phyloP scores from a whole-genome alignment of 495 filamentous ascomycete species.

The Halenospora varia region DNA sequence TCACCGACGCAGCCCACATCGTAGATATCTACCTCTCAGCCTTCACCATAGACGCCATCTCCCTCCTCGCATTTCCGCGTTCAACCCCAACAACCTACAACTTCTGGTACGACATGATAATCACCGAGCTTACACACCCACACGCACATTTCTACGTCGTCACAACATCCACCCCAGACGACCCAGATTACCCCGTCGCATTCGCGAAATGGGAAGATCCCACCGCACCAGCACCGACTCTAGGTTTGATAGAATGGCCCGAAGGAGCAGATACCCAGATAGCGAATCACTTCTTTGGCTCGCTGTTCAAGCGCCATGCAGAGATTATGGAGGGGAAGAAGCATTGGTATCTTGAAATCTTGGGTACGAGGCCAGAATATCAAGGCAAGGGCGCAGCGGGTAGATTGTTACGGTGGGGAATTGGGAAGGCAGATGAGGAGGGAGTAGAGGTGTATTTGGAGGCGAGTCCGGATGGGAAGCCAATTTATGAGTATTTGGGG shows the following conservation, averaged over 20 bases:
- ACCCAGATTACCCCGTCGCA: slow-evolving; percentile 24
- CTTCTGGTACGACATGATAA: slow-evolving; percentile 21
- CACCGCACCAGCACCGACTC: slow-evolving; percentile 9
- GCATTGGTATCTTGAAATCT: slow-evolving; percentile 42
- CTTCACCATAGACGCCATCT: slow-evolving; percentile 30
- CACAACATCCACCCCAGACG: slow-evolving; percentile 25
- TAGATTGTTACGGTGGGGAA: slow-evolving; percentile 45
- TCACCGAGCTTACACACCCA: slow-evolving; percentile 23
- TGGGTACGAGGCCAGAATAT: slow-evolving; percentile 40
- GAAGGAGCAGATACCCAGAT: slow-evolving; percentile 25
- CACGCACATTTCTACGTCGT: slow-evolving; percentile 30
- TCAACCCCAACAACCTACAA: slow-evolving; percentile 8
- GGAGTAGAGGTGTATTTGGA: slow-evolving; percentile 48
- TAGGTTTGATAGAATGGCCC: slow-evolving; percentile 26
- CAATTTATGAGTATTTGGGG: slow-evolving; percentile 51
- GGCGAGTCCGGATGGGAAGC: slow-evolving; percentile 44
- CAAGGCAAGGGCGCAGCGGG: slow-evolving; percentile 49
- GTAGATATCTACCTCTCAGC: slow-evolving; percentile 30
- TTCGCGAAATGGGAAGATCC: slow-evolving; percentile 32
- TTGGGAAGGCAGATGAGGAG: slow-evolving; percentile 45
- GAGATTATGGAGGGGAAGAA: slow-evolving; percentile 29
- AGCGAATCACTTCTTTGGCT: slow-evolving; percentile 28
- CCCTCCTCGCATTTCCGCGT: slow-evolving; percentile 28
- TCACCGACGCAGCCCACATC: slow-evolving; percentile 27
- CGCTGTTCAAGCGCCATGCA: slow-evolving; percentile 23